Base-by-base conservation (phyloP, 495 filamentous ascomycete genomes). In the Penicillium tannophilum region DNA sequence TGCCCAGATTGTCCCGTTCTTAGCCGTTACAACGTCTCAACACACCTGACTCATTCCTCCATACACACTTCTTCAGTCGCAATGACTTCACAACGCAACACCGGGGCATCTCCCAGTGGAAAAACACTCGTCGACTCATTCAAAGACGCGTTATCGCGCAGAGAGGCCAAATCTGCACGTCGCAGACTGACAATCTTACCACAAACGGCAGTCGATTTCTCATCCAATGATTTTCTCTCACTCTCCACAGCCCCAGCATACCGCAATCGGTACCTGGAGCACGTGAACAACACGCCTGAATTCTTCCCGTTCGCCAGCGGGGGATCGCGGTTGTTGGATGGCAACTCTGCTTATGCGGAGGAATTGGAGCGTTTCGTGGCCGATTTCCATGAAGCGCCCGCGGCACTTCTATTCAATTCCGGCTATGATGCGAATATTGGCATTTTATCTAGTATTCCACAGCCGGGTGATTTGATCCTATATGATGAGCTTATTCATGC, bases 401-500 rank as follows among this genome's bases (percentile, higher is more conserved):
- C 80, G 1, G 90, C 79, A 0, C 74, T 93, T n/a, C 71, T 94
- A 3, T 91, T 90, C 70, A 90, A 88, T 63, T 91, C 88, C 3
- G 90, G 88, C 6, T 91, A 82, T 68, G 89, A 92, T 63, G 90
- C 89, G 14, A 93, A 92, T 66, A 76, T 83, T 0, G 90, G 86
- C 2, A 76, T 92, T 2, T 84, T 90, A 23, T 74, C 82, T 4
- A 86, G 79, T 55, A 72, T 92, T 12, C 89, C 90, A 4, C 88
- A 89, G 51, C 76, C 76, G 0, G 87, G 85, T 5, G 90, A 94
- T 74, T 67, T 84, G 6, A 78, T 94, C 9, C 59, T 93, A 4
- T 88, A 88, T 63, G 90, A 94, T 68, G 87, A 87, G 67, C 71
- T 86, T 33, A 84, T 93, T 19, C 90, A 93, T 64, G 90, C 90